Base-by-base conservation (phyloP, 2,329 filamentous ascomycete genomes). In the Epicoccum nigrum region DNA sequence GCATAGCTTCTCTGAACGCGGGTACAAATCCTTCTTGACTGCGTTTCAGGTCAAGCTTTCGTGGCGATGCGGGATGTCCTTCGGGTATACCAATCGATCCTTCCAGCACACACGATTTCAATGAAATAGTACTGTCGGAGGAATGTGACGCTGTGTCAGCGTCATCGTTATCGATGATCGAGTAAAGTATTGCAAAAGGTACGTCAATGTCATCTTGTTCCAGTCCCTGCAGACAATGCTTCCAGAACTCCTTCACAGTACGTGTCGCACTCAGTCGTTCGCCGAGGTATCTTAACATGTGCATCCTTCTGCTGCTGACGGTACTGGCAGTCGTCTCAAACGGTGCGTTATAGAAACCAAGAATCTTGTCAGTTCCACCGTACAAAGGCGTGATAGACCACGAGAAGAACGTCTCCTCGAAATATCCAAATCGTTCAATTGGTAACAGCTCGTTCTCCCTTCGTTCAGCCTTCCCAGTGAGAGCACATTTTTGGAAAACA, bases 201-300 rank as follows among this genome's bases (percentile, higher is more conserved):
- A 71, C 49, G 21, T 71, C 69, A 21, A 65, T 61, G 11, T 59
- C 54, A 32, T 70, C 70, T 13, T 76, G 72, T 51, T 77, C 74
- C 9, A 81, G 56, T 1, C 78, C 78, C 32, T 81, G 77, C 9
- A 83, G 57, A 21, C 81, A 76, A 63, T 74, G 77, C 43, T 71
- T 70, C 77, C 80, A 83, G 31, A 83, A 76, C 2, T 75, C 60
- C 33, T 66, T 68, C 8, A 63, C 62, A 1, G 62, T 67, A 40
- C 60, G 60, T 28, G 61, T 63, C 23, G 62, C 55, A 11, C 70
- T 59, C 59, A 73, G 32, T 59, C 62, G 62, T 32, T 75, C 75
- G 2, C 69, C 69, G 4, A 78, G 52, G 8, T 72, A 64, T n/a
- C 73, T 65, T 6, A 77, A 59, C 21, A 72, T 76, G 25, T 72